phyloP scores from a whole-genome alignment of 768 basidiomycete species.

The Lentinula boryana region DNA sequence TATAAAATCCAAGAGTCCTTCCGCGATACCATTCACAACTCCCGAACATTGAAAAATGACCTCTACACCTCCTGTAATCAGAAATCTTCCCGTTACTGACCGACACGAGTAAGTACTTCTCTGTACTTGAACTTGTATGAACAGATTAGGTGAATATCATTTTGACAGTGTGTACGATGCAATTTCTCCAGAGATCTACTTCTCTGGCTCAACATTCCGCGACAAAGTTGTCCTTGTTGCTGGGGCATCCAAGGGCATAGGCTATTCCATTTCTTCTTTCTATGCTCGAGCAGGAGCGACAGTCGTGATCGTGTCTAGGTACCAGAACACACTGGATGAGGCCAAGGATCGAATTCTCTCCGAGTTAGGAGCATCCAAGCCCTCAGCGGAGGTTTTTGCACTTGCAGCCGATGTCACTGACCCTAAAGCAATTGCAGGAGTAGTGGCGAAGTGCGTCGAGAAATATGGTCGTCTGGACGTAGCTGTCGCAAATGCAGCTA shows the following conservation, averaged over 20 bases:
- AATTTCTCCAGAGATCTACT: constrained; percentile 18
- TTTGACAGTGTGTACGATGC: constrained; percentile 16
- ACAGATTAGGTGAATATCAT: neutral
- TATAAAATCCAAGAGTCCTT: neutral
- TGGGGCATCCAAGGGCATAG: constrained; percentile 21
- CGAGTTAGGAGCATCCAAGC: neutral
- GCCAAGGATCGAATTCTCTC: constrained; percentile 14
- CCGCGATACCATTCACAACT: neutral
- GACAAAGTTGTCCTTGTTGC: constrained; percentile 24
- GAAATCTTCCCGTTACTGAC: neutral
- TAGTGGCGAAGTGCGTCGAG: constrained; percentile 14
- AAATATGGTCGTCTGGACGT: constrained; percentile 23
- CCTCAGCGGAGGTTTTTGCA: constrained; percentile 11
- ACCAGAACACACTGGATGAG: constrained; percentile 11
- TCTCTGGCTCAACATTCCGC: constrained; percentile 4
- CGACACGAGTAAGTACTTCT: neutral
- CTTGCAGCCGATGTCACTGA: constrained; percentile 19
- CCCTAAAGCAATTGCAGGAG: constrained; percentile 14
- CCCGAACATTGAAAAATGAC: neutral
- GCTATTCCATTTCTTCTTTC: constrained; percentile 16
- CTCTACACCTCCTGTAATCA: neutral
- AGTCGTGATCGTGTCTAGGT: constrained; percentile 16
- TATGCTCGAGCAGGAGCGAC: constrained; percentile 21
- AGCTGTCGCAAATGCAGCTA: constrained; percentile 21
- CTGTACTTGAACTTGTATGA: neutral